Evolutionary conservation across 495 filamentous ascomycete genomes (phyloP).

Genomic region (Aspergillus leporis): DNA sequence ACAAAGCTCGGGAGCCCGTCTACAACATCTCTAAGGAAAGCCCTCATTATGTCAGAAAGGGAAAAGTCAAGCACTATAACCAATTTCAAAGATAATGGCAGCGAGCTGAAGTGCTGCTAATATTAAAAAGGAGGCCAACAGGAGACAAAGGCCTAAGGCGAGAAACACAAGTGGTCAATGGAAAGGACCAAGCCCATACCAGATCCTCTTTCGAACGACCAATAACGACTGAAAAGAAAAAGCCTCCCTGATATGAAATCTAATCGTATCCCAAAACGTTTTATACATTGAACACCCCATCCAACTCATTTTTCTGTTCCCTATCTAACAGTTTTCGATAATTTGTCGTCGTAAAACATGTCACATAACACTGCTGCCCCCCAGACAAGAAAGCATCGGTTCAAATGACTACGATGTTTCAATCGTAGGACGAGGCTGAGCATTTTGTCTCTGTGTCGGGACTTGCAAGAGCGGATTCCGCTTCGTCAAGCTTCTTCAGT

Average conservation of each 20-base stretch:
- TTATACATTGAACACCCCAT: not conserved
- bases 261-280: not conserved
- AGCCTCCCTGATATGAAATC: not conserved
- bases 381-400: not conserved
- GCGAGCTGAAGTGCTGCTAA: not conserved
- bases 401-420: slow-evolving; percentile 5
- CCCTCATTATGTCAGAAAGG: not conserved
- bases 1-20: not conserved
- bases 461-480: not conserved
- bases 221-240: not conserved
- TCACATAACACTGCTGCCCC: slow-evolving; percentile 11
- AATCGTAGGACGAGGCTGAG: slow-evolving; percentile 8
- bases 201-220: not conserved
- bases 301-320: not conserved
- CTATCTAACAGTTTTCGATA: not conserved
- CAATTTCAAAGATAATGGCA: not conserved
- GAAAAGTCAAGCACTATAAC: slow-evolving; percentile 4
- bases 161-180: not conserved
- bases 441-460: not conserved
- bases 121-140: not conserved
- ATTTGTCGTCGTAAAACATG: slow-evolving; percentile 15
- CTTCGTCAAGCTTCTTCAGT: not conserved
- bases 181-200: not conserved
- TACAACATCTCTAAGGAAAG: not conserved
- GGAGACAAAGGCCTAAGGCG: not conserved